Percentiles rank a stretch among this genome's conserved stretches.
These are phyloP conservation scores for Dactylellina leptospora DNA, from an alignment of 2,329 filamentous ascomycete species.

Conservation along the genomic window DNA sequence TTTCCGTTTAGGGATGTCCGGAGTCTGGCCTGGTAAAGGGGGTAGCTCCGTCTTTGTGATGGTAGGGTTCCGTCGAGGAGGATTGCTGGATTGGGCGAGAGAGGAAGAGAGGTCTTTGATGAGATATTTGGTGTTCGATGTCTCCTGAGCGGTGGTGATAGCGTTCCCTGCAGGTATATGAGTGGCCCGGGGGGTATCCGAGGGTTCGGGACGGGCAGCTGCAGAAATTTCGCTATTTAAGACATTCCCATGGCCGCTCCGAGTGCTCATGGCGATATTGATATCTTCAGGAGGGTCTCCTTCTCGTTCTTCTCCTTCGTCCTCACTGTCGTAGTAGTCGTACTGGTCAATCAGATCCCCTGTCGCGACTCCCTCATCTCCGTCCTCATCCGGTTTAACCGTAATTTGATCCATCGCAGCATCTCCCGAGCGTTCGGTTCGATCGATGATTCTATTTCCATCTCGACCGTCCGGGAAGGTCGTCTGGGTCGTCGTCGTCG, in stretches of 20 bases:
- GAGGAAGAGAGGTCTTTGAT: slow-evolving; percentile 28
- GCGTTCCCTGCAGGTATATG: background rate
- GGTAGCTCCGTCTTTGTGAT: slow-evolving; percentile 45
- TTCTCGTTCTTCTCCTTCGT: slow-evolving; percentile 6
- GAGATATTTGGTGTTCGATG: slow-evolving; percentile 43
- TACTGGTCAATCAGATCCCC: slow-evolving; percentile 48
- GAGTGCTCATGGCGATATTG: background rate
- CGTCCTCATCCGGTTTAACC: slow-evolving; percentile 52
- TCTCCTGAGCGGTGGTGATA: slow-evolving; percentile 41
- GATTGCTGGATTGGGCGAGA: slow-evolving; percentile 13
- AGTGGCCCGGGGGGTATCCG: slow-evolving; percentile 19
- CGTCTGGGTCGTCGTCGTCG: background rate
- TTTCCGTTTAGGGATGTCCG: slow-evolving; percentile 48
- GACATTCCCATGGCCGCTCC: slow-evolving; percentile 1
- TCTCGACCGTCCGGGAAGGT: slow-evolving; percentile 25
- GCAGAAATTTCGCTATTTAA: slow-evolving; percentile 40
- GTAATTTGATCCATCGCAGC: slow-evolving; percentile 41
- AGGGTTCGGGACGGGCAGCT: slow-evolving; percentile 39
- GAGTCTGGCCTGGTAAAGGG: slow-evolving; percentile 44
- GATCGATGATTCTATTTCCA: slow-evolving; percentile 38
- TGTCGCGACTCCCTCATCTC: slow-evolving; percentile 42
- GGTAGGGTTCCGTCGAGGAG: slow-evolving; percentile 28
- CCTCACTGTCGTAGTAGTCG: slow-evolving; percentile 46
- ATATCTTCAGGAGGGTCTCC: slow-evolving; percentile 2
- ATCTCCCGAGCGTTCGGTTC: slow-evolving; percentile 37